phyloP scores from a whole-genome alignment of 495 filamentous ascomycete genomes.

The Parmelia sp. region DNA sequence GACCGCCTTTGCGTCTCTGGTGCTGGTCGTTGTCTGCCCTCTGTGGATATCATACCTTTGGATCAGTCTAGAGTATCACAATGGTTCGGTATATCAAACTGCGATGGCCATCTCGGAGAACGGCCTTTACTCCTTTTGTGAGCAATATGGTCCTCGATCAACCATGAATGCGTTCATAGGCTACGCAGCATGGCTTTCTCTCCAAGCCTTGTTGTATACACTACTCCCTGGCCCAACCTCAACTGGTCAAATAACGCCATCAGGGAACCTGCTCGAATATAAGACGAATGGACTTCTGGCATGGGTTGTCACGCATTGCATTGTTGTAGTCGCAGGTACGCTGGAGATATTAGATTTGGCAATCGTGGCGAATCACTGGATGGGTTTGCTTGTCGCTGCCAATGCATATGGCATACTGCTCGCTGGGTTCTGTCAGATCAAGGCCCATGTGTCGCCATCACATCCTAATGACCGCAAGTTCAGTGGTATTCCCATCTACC shows the following conservation, averaged over 20 bases:
- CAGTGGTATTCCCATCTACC: slow-evolving; percentile 23
- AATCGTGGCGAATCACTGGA: slow-evolving; percentile 40
- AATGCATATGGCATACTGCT: slow-evolving; percentile 39
- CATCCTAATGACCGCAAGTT: slow-evolving; percentile 40
- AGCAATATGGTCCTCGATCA: slow-evolving; percentile 10
- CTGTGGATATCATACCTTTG: slow-evolving; percentile 12
- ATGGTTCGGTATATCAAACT: slow-evolving; percentile 11
- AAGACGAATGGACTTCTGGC: slow-evolving; percentile 38
- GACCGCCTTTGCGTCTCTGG: slow-evolving; percentile 7
- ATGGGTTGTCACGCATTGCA: slow-evolving; percentile 37
- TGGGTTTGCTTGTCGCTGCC: slow-evolving; percentile 35
- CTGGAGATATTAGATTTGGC: slow-evolving; percentile 35
- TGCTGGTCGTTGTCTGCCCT: slow-evolving; percentile 20
- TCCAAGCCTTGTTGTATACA: slow-evolving; percentile 33
- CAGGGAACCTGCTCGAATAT: slow-evolving; percentile 34
- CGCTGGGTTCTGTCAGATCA: slow-evolving; percentile 34
- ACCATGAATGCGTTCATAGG: slow-evolving; percentile 23
- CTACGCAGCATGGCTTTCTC: slow-evolving; percentile 33
- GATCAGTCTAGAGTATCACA: slow-evolving; percentile 20
- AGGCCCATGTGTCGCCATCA: slow-evolving; percentile 37
- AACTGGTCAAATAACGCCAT: slow-evolving; percentile 29
- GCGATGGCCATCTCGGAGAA: neutral
- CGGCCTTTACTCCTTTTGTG: slow-evolving; percentile 4
- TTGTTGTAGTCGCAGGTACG: slow-evolving; percentile 25
- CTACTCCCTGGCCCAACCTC: slow-evolving; percentile 33